Base-by-base conservation (phyloP, 768 basidiomycete genomes). In the Russula compacta region DNA sequence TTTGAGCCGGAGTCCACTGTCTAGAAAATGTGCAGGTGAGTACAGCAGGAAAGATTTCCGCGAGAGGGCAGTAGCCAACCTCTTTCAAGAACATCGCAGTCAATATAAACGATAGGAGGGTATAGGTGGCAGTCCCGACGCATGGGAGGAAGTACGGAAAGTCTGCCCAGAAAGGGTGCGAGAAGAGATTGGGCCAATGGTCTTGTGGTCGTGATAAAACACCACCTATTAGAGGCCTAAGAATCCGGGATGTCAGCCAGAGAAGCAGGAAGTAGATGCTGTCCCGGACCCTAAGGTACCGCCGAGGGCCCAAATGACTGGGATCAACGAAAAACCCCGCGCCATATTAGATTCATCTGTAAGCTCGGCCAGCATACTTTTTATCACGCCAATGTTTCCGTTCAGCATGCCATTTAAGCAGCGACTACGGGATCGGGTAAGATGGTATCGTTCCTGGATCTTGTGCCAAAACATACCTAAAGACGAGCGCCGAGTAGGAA, bases 341-440 rank as follows among this genome's bases (percentile, higher is more conserved):
- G 79, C 77, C 54, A 78, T 76, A 66, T 87, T 87, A 1, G 81
- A 79, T 0, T 78, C 71, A 67, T 86, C 84, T 0, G 85, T 85
- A 38, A 87, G 69, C 60, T 87, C 85, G 0, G 79, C 85, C 73
- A 88, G 77, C 66, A 83, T 81, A 64, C 82, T 85, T 68, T 88
- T 89, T 78, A 88, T 84, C 32, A 89, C 85, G 5, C 84, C 81
- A 33, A 63, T 59, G 47, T 63, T 63, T 17, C 61, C 61, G 19
- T 62, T 62, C 44, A 59, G 35, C 51, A 49, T n/a, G 21, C 58
- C 61, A 42, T 59, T 47, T 39, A 63, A 21, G n/a, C 57, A 49
- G 6, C 58, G 52, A 33, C 58, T 63, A 39, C 4, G 39, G 24
- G n/a, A 50, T 35, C 39, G 4, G 35, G 32, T 58, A 12, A 53